Conservation (phyloP, 192 early-diverging fungal genomes). For the Backusella psychrophila region DNA sequence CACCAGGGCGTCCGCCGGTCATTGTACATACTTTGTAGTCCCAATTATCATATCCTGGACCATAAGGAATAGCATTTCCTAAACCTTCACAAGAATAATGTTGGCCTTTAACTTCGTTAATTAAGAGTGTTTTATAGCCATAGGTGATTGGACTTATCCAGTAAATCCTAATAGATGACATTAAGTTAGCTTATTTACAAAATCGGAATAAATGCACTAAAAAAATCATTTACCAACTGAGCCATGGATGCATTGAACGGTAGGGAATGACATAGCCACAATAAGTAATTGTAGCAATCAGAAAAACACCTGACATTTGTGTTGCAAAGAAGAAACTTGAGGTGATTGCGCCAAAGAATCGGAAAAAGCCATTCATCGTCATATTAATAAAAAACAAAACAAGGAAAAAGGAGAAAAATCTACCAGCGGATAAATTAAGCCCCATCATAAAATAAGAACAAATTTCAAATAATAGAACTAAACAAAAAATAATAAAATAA, state of each 20-base stretch:
- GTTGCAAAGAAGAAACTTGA: constrained; percentile 53
- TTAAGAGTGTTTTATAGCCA: constrained; percentile 63
- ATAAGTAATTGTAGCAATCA: constrained; percentile 56
- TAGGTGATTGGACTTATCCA: constrained; percentile 72
- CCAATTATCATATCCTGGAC: constrained; percentile 35
- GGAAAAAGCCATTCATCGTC: constrained; percentile 58
- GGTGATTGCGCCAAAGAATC: constrained; percentile 53
- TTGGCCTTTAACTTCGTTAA: constrained; percentile 60
- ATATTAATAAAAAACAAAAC: constrained; percentile 53
- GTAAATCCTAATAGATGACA: constrained; percentile 35
- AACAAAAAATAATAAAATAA: constrained; percentile 39
- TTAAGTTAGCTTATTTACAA: neutral
- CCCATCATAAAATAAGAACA: constrained; percentile 66
- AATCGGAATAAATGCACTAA: neutral
- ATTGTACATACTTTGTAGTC: constrained; percentile 57
- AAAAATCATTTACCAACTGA: constrained; percentile 44
- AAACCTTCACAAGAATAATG: constrained; percentile 32
- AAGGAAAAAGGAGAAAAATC: constrained; percentile 57
- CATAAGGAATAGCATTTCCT: constrained; percentile 28
- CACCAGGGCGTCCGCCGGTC: constrained; percentile 55
- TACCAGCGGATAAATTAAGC: constrained; percentile 44
- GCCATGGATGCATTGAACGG: constrained; percentile 60
- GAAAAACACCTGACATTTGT: constrained; percentile 47
- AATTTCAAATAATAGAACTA: constrained; percentile 54
- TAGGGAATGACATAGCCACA: constrained; percentile 62